Evolutionary conservation across 2,329 filamentous ascomycete genomes (phyloP).

Genomic region (Emergomyces pasteurianus): DNA sequence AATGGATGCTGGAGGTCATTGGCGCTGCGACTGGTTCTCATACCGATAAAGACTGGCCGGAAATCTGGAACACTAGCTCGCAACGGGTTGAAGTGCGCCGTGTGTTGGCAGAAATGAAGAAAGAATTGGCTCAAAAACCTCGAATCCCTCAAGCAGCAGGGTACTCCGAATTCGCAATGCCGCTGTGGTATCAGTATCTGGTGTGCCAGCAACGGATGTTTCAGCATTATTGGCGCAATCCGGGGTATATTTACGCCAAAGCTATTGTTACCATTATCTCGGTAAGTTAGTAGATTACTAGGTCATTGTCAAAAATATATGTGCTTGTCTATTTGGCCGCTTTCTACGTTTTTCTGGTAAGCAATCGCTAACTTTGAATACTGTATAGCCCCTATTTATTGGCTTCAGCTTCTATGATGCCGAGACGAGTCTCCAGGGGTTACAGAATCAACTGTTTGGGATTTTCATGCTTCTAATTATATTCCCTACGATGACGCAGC

Average conservation of each 20-base stretch:
- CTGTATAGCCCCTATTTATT: slow-evolving; percentile 52
- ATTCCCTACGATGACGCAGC: slow-evolving; percentile 49
- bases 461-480: slow-evolving; percentile 79
- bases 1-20: slow-evolving; percentile 56
- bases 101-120: slow-evolving; percentile 40
- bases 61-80: slow-evolving; percentile 42
- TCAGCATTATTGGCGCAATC: slow-evolving; percentile 85
- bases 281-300: slow-evolving; percentile 13
- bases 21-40: slow-evolving; percentile 48
- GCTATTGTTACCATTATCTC: slow-evolving; percentile 51
- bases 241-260: slow-evolving; percentile 82
- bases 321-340: not conserved
- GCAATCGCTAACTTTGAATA: not conserved
- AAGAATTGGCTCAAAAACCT: slow-evolving; percentile 26
- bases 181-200: slow-evolving; percentile 55
- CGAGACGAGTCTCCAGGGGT: slow-evolving; percentile 61
- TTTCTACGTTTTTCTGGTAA: not conserved
- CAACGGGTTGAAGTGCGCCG: slow-evolving; percentile 39
- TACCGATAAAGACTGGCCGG: slow-evolving; percentile 43
- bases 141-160: slow-evolving; percentile 5
- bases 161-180: slow-evolving; percentile 63
- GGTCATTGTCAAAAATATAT: not conserved
- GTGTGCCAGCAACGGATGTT: slow-evolving; percentile 65
- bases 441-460: slow-evolving; percentile 84
- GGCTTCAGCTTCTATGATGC: slow-evolving; percentile 73